These are phyloP conservation scores for Urtica urens DNA, from an alignment of 306 rosid genomes.

Conservation along the genomic window DNA sequence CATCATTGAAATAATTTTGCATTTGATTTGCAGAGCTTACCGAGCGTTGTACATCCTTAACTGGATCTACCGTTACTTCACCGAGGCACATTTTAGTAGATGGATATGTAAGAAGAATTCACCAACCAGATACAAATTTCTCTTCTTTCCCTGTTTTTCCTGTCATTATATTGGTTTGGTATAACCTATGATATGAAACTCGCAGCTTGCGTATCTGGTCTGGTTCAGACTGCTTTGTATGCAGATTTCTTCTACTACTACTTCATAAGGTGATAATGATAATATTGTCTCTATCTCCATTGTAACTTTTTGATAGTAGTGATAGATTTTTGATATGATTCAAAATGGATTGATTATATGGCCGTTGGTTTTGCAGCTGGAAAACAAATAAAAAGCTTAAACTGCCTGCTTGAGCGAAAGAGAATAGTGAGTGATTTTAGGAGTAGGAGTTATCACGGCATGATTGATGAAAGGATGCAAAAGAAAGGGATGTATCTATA, in stretches of 20 bases:
- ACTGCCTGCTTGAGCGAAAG: constrained; percentile 61
- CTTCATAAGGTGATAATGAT: constrained; percentile 58
- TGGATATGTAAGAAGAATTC: constrained; percentile 71
- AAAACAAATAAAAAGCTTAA: constrained; percentile 74
- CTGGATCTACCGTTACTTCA: constrained; percentile 94
- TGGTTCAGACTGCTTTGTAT: constrained; percentile 86
- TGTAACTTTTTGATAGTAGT: no score
- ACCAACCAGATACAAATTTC: neutral
- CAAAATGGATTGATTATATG: no score
- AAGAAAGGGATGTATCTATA: neutral
- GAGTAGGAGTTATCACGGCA: constrained; percentile 11
- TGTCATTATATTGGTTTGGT: no score
- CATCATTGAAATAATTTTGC: constrained; percentile 6
- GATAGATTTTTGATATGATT: no score
- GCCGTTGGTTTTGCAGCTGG: constrained; percentile 86
- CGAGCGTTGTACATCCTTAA: constrained; percentile 90
- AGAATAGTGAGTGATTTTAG: constrained; percentile 14
- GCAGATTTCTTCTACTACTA: constrained; percentile 98
- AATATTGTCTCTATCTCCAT: no score
- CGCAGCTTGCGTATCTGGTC: constrained; percentile 71
- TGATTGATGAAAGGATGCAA: constrained; percentile 9
- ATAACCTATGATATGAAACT: no score
- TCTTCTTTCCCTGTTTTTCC: no score
- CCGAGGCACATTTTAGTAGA: constrained; percentile 52
- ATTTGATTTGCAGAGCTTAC: constrained; percentile 62